Evolutionary conservation across 2,329 filamentous ascomycete genomes (phyloP), one percentile per base, ranked within the genome.

Genomic region (Aspergillus melleus): DNA sequence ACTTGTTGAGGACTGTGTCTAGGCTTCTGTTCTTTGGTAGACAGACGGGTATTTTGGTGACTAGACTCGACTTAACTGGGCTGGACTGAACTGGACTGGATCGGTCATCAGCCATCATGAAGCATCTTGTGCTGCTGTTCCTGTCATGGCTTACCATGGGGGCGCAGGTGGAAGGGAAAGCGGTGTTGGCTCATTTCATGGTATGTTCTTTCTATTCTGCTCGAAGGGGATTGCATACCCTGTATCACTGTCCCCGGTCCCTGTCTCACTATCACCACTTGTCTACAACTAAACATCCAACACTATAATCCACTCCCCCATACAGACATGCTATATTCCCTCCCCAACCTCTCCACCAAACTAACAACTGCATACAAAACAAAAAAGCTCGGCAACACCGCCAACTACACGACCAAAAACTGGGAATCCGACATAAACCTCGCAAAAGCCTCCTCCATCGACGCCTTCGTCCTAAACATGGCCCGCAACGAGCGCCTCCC

Each of bases 381-480:
- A 32, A 29, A 36, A 30, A 14, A 12, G 74, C 47, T 66, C 42
- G 57, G 55, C 4, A 67, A 67, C 32, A 52, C 62, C 0, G 61
- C 44, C 3, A 61, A 61, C 10, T 66, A 61, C 47, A 59, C 59
- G 0, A 29, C 57, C 3, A 42, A 30, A 10, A 58, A 66, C 47
- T 76, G 72, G 72, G 55, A 67, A 50, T 53, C 55, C 44, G 72
- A 79, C 51, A 77, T 79, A 4, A 50, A 49, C 4, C 59, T 71
- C 1, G 77, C 77, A 6, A 63, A 74, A 57, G 68, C 64, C 2
- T 71, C 75, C 1, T 61, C 70, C 19, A 76, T 79, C 49, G 76
- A 79, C 59, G 77, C 66, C 16, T 79, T 79, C 61, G 77, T 69
- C 2, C 67, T 79, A 19, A 79, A 76, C 51, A 76, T 77, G 52